These are phyloP conservation scores for Naematelia encephala DNA, from an alignment of 768 basidiomycete species.

Conservation along the genomic window DNA sequence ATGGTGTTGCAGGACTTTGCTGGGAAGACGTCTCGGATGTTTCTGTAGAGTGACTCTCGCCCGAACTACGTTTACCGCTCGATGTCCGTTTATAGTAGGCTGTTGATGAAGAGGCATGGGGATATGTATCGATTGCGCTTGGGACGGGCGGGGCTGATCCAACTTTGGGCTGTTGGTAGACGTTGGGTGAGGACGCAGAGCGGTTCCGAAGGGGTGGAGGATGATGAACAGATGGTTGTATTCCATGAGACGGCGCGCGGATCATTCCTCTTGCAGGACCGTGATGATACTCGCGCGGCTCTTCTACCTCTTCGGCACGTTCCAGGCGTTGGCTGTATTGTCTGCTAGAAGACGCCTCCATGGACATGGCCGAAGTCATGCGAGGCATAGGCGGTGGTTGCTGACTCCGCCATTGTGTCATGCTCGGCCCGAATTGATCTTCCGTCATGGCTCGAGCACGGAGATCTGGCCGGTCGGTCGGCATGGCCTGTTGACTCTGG, in stretches of 20 bases:
- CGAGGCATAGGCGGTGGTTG: conserved; percentile 52
- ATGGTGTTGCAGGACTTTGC: conserved; percentile 54
- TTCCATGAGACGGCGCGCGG: conserved; percentile 34
- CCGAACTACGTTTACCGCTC: conserved; percentile 41
- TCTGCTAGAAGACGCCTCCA: conserved; percentile 39
- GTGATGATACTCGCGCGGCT: conserved; percentile 16
- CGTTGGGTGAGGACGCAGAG: conserved; percentile 52
- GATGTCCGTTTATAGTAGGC: conserved; percentile 30
- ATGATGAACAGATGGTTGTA: conserved; percentile 17
- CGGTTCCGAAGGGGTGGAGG: conserved; percentile 50
- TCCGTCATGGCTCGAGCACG: conserved; percentile 69
- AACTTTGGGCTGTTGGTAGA: conserved; percentile 46
- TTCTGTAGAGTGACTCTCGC: conserved; percentile 53
- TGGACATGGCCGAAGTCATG: conserved; percentile 39
- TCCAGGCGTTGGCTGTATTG: conserved; percentile 10
- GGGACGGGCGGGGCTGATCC: conserved; percentile 8
- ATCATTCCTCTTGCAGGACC: conserved; percentile 30
- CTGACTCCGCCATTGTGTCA: conserved; percentile 63
- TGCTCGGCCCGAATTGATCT: conserved; percentile 62
- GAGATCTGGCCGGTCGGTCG: conserved; percentile 57
- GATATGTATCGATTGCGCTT: conserved; percentile 4
- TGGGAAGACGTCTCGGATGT: conserved; percentile 58
- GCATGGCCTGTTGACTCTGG: conserved; percentile 60
- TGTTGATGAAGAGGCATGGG: neutral
- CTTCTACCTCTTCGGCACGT: conserved; percentile 33